Conservation (phyloP, 1,284 basidiomycete species). For the Leccinum huronense region DNA sequence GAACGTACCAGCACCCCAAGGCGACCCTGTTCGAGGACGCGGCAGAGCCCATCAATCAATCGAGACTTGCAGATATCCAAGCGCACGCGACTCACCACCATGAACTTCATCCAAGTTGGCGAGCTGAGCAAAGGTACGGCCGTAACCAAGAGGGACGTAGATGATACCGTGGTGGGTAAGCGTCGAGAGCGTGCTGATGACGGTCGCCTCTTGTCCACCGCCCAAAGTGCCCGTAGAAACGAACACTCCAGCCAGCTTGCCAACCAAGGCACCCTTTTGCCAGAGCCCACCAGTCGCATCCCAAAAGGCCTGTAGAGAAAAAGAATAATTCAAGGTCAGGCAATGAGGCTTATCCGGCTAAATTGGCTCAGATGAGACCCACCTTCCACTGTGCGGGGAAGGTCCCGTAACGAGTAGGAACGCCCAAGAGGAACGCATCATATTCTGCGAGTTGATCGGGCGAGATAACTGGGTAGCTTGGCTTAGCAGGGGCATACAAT, state of each 20-base stretch:
- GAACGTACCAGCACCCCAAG: conserved; percentile 75
- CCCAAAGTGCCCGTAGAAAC: conserved; percentile 64
- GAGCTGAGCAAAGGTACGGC: conserved; percentile 54
- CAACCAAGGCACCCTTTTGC: conserved; percentile 66
- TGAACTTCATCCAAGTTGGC: conserved; percentile 61
- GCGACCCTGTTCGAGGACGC: conserved; percentile 44
- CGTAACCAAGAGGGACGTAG: conserved; percentile 81
- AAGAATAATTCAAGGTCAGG: neutral
- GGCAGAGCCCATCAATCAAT: conserved; percentile 2
- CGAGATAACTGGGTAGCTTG: conserved; percentile 70
- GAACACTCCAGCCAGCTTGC: conserved; percentile 80
- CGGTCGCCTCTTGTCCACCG: conserved; percentile 76
- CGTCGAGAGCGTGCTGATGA: conserved; percentile 64
- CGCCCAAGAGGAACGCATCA: conserved; percentile 70
- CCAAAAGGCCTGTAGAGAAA: conserved; percentile 61
- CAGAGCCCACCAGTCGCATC: conserved; percentile 81
- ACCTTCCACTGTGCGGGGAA: conserved; percentile 74
- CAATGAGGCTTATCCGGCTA: neutral
- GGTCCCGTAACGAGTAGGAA: conserved; percentile 78
- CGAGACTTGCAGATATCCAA: neutral
- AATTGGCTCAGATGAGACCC: neutral
- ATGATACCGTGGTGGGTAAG: conserved; percentile 79
- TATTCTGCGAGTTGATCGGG: conserved; percentile 63
- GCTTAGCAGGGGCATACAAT: conserved; percentile 63
- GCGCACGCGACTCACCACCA: conserved; percentile 53